Conservation (phyloP, 208 protist genomes). For the Leishmania major region DNA sequence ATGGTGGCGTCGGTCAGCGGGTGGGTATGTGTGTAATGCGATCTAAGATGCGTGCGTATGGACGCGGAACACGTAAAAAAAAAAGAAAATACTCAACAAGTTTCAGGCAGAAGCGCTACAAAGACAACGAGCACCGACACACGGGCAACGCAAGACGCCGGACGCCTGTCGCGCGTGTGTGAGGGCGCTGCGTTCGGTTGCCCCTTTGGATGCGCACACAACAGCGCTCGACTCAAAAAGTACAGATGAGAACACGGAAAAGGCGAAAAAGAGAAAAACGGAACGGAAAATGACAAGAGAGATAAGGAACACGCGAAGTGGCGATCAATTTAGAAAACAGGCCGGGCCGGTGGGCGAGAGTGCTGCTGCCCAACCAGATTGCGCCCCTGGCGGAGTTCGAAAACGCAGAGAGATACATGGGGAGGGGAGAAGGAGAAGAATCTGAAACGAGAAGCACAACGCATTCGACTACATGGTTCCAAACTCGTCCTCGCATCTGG, state of each 20-base stretch:
- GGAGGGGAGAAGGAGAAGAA: too few relatives aligned
- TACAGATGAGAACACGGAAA: background rate
- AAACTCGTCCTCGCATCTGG: background rate
- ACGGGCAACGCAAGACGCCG: background rate
- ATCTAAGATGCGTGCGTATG: background rate
- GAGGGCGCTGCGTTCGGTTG: background rate
- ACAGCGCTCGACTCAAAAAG: background rate
- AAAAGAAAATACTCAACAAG: background rate
- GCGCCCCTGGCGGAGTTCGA: background rate
- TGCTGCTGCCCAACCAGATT: background rate
- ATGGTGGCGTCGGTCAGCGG: background rate
- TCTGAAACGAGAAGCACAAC: background rate
- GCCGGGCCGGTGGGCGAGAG: background rate
- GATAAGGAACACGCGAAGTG: background rate
- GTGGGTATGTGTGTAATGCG: background rate
- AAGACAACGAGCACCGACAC: background rate
- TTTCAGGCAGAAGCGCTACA: background rate
- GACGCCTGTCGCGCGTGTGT: background rate
- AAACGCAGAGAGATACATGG: too few relatives aligned
- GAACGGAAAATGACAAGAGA: background rate
- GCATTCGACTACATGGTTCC: background rate
- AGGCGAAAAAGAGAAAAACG: background rate
- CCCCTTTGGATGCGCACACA: background rate
- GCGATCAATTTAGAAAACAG: background rate
- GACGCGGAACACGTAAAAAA: background rate